Percentiles rank a stretch among this genome's conserved stretches.
phyloP scores from a whole-genome alignment of 1,284 basidiomycete species.

The Pterula multifida region DNA sequence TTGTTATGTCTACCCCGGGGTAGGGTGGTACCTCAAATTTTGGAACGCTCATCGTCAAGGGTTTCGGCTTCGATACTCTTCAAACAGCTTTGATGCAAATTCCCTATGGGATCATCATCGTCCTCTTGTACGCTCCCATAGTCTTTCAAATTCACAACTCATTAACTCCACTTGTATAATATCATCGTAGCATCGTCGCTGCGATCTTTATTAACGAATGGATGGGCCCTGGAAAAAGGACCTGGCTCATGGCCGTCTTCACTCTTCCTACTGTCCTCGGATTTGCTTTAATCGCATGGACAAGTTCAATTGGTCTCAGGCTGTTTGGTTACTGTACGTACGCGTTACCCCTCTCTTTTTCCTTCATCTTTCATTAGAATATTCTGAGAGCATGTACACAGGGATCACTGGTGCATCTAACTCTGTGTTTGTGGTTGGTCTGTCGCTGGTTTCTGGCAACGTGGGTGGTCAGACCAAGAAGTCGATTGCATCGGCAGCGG shows the following conservation, averaged over 20 bases:
- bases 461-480: conserved; percentile 33
- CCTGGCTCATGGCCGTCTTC: conserved; percentile 15
- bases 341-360: background rate
- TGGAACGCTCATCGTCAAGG: conserved; percentile 24
- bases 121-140: conserved; percentile 10
- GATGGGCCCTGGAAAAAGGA: conserved; percentile 14
- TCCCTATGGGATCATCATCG: conserved; percentile 20
- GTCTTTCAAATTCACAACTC: background rate
- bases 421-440: conserved; percentile 29
- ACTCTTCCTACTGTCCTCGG: conserved; percentile 17
- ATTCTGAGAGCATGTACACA: background rate
- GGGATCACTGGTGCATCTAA: conserved; percentile 29
- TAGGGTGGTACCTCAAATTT: conserved; percentile 19
- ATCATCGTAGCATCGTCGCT: conserved; percentile 11
- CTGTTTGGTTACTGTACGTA: conserved; percentile 17
- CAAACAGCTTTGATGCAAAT: conserved; percentile 28
- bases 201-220: conserved; percentile 13
- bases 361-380: background rate
- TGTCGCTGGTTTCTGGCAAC: conserved; percentile 33
- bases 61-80: conserved; percentile 25
- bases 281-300: conserved; percentile 17
- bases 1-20: conserved; percentile 1
- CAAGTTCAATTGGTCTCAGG: conserved; percentile 12
- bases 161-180: background rate
- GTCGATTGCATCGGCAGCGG: conserved; percentile 17